Conservation (phyloP, 116 monocot genomes). For the Iris pallida region DNA sequence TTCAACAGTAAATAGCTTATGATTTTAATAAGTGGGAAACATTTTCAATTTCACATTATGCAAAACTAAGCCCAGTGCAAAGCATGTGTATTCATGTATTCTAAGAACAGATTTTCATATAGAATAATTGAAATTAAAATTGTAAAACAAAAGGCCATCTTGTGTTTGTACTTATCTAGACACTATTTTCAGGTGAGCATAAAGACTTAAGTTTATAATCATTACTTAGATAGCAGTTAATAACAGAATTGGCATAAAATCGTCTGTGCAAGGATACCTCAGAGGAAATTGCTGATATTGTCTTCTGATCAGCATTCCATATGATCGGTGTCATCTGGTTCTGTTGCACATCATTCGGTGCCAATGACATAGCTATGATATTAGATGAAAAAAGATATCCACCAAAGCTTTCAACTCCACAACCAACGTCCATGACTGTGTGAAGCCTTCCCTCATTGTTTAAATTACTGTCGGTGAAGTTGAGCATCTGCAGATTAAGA, state of each 20-base stretch:
- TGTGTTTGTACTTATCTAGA: neutral
- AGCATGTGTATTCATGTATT: no score
- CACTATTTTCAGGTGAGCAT: constrained; percentile 1
- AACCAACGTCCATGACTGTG: constrained; percentile 47
- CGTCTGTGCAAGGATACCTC: constrained; percentile 84
- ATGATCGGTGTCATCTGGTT: constrained; percentile 88
- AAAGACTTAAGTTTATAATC: neutral
- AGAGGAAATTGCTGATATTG: constrained; percentile 71
- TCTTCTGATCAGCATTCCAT: constrained; percentile 91
- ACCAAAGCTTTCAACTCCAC: constrained; percentile 48
- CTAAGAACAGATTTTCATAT: no score
- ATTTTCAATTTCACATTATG: no score
- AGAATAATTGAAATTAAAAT: no score
- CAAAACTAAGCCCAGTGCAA: no score
- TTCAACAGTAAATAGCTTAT: no score
- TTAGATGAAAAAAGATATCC: constrained; percentile 45
- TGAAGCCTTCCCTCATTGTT: constrained; percentile 40
- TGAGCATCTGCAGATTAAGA: constrained; percentile 36
- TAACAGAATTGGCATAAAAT: neutral
- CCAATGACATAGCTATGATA: constrained; percentile 44
- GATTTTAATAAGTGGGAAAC: no score
- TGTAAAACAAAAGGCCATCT: neutral
- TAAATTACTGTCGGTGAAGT: constrained; percentile 32
- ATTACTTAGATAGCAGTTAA: neutral
- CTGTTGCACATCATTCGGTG: constrained; percentile 52